Evolutionary conservation across 2,329 filamentous ascomycete genomes (phyloP), one percentile per base, ranked within the genome.

Genomic region (Cladophialophora yegresii): DNA sequence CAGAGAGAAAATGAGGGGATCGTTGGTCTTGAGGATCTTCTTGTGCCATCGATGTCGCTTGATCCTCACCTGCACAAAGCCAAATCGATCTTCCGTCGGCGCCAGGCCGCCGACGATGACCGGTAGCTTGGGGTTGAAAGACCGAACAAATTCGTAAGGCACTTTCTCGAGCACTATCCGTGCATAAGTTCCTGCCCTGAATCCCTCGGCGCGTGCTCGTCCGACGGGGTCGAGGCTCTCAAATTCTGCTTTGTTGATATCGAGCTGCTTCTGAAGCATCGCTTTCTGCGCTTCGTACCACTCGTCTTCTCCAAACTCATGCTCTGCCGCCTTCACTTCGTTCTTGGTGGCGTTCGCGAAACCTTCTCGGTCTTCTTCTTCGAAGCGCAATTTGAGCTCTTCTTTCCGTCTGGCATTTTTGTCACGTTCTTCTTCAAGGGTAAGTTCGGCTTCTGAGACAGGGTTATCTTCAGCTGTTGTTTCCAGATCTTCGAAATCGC

Each of bases 211-310:
- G 8, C 89, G 87, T 2, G 89, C 84, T 58, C 95, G 87, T 66
- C 96, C 93, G 50, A 85, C 82, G 68, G 95, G 90, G 74, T 99
- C 95, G 2, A 99, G 85, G 61, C 86, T 85, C 71, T 93, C 91
- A 69, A 96, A 96, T 74, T 98, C 96, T 64, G 91, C 87, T 73
- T 92, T 92, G 80, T 99, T 99, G 85, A 99, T 97, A 73, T 96
- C 91, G 68, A 95, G 85, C 77, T 99, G 95, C 79, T 96, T 97
- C 78, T 97, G 91, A 64, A 99, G 88, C 75, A 90, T 85, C 33
- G 95, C 91, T 80, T 99, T 99, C 75, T 99, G 95, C 30, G 90
- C 87, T 74, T 98, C 95, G 75, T 99, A 99, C 96, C 96, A 99
- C 62, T 99, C 91, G 75, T 99, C 95, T 77, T 99, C 95, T 58